These are phyloP conservation scores for Selenicereus undatus DNA, from an alignment of 148 eudicot species.

Conservation along the genomic window DNA sequence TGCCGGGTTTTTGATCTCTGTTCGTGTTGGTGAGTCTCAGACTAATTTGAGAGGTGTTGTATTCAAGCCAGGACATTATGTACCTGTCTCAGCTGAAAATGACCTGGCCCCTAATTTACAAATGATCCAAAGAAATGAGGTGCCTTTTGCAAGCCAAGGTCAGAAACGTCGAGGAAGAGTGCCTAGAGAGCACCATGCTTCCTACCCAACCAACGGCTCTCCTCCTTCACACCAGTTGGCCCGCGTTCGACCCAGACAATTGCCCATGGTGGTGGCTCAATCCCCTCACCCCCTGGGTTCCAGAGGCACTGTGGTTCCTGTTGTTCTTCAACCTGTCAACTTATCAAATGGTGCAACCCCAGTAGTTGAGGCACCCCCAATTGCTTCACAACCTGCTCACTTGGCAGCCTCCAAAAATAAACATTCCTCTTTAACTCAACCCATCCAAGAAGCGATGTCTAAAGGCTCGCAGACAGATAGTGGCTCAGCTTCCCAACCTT, in stretches of 20 bases:
- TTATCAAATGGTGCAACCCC: slow-evolving; percentile 42
- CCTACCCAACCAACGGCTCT: slow-evolving; percentile 38
- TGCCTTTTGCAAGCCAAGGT: slow-evolving; percentile 41
- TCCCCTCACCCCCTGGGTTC: slow-evolving; percentile 43
- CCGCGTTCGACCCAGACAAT: slow-evolving; percentile 29
- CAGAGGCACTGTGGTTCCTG: slow-evolving; percentile 73
- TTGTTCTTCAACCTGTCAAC: slow-evolving; percentile 53
- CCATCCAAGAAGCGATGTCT: slow-evolving; percentile 19
- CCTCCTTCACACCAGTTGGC: slow-evolving; percentile 32
- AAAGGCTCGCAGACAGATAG: slow-evolving; percentile 28
- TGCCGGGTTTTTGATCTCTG: slow-evolving; percentile 41
- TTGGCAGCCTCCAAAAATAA: slow-evolving; percentile 39
- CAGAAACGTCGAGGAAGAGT: slow-evolving; percentile 33
- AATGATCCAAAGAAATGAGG: slow-evolving; percentile 57
- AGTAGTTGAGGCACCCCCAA: slow-evolving; percentile 34
- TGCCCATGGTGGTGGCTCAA: slow-evolving; percentile 34
- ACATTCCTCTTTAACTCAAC: slow-evolving; percentile 29
- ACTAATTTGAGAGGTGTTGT: slow-evolving; percentile 73
- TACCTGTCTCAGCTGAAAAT: slow-evolving; percentile 69
- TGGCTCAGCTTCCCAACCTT: slow-evolving; percentile 28
- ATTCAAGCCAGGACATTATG: slow-evolving; percentile 80
- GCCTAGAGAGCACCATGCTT: slow-evolving; percentile 29
- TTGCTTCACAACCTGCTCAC: slow-evolving; percentile 44
- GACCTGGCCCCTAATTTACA: slow-evolving; percentile 76
- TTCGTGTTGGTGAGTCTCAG: slow-evolving; percentile 61